Evolutionary conservation across 1,139 yeast genomes (phyloP).

Genomic region (Kodamaea sp.): DNA sequence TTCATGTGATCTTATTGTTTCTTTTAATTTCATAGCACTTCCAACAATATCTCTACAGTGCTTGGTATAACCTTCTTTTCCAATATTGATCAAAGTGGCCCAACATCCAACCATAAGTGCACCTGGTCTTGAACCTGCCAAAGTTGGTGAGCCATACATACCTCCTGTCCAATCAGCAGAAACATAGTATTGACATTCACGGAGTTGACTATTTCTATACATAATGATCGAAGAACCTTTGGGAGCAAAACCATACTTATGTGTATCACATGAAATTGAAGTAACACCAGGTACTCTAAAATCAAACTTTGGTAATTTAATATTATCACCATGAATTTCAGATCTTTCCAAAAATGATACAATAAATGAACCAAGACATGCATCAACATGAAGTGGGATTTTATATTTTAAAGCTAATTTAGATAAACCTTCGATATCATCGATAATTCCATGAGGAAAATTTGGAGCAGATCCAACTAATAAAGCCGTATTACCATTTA

Average conservation of each 20-base stretch:
- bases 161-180: constrained; percentile 92
- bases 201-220: constrained; percentile 66
- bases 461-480: constrained; percentile 94
- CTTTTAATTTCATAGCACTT: constrained; percentile 58
- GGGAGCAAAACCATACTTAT: constrained; percentile 97
- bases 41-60: constrained; percentile 65
- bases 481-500: constrained; percentile 76
- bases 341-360: constrained; percentile 75
- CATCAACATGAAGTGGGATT: constrained; percentile 90
- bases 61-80: constrained; percentile 71
- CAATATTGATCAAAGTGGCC: constrained; percentile 83
- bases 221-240: constrained; percentile 91
- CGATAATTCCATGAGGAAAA: constrained; percentile 94
- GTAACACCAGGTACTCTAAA: constrained; percentile 93
- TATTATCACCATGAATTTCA: constrained; percentile 43
- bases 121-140: constrained; percentile 97
- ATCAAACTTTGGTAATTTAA: constrained; percentile 63
- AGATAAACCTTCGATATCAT: constrained; percentile 75
- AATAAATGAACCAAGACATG: constrained; percentile 90
- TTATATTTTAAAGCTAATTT: constrained; percentile 57
- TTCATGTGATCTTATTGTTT: constrained; percentile 34
- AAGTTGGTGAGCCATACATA: constrained; percentile 90
- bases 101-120: constrained; percentile 96
- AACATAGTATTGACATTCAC: constrained; percentile 82
- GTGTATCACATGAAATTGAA: constrained; percentile 95